These are phyloP conservation scores for Micractinium sp. DNA, from an alignment of 139 green algal species.

Conservation along the genomic window DNA sequence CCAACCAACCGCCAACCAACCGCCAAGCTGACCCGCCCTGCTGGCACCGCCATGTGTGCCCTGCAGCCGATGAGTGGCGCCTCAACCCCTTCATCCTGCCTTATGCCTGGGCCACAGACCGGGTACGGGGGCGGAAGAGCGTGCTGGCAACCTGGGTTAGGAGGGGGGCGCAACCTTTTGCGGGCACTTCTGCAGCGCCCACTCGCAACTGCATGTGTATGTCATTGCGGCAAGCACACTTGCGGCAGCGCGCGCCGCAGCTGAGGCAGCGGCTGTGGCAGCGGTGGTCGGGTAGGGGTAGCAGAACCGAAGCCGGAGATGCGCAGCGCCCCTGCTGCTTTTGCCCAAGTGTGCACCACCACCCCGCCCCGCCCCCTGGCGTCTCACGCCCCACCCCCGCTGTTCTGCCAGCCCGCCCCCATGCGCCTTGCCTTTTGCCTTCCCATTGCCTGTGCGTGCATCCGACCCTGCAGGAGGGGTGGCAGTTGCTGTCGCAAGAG, in stretches of 20 bases:
- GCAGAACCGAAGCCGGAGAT: no score
- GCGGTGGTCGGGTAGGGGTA: neutral
- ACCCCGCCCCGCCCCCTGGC: no score
- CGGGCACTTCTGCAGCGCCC: no score
- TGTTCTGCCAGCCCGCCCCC: no score
- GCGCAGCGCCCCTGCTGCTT: no score
- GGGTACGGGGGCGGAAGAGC: neutral
- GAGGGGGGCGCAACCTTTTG: no score
- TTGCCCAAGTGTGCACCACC: no score
- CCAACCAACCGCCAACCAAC: neutral
- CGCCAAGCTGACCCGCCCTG: neutral
- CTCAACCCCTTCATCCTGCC: conserved; percentile 40
- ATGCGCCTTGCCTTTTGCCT: no score
- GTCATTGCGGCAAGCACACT: no score
- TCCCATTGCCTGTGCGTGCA: neutral
- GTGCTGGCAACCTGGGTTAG: neutral
- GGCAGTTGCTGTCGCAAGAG: neutral
- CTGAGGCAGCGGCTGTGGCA: neutral
- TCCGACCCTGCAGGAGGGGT: conserved; percentile 24
- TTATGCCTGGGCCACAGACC: conserved; percentile 45
- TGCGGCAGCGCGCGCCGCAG: neutral
- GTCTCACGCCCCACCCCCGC: no score
- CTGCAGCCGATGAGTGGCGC: conserved; percentile 38
- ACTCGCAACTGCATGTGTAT: no score
- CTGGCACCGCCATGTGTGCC: no score